Evolutionary conservation across 768 basidiomycete species (phyloP).

Genomic region (Tylopilus felleus): DNA sequence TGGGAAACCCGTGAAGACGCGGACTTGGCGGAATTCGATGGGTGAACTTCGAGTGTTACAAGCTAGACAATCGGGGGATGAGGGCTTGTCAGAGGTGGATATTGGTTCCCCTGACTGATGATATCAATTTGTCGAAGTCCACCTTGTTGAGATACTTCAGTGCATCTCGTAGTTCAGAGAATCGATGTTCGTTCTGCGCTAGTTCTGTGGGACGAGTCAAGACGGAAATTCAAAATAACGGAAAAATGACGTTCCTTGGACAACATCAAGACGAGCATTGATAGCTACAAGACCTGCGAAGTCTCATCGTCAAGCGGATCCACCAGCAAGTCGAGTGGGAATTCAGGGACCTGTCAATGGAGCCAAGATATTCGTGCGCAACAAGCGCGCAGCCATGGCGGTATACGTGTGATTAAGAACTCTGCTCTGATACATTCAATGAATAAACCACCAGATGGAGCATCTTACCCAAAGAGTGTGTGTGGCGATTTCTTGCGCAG

Average conservation of each 20-base stretch:
- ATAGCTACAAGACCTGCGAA: conserved; percentile 45
- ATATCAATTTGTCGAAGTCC: conserved; percentile 87
- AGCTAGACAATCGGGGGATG: conserved; percentile 42
- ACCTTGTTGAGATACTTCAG: conserved; percentile 71
- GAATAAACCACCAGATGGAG: neutral
- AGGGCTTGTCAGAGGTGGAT: neutral
- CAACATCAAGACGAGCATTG: conserved; percentile 80
- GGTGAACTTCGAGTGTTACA: conserved; percentile 57
- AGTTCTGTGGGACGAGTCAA: conserved; percentile 49
- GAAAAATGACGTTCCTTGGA: conserved; percentile 54
- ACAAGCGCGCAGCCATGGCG: conserved; percentile 81
- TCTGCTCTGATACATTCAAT: conserved; percentile 34
- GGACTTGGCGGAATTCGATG: conserved; percentile 51
- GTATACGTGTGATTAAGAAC: conserved; percentile 81
- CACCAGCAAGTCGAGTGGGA: neutral
- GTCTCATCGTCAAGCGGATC: neutral
- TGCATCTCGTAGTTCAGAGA: conserved; percentile 62
- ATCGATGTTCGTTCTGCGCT: conserved; percentile 71
- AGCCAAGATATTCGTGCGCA: conserved; percentile 78
- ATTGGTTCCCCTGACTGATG: conserved; percentile 42
- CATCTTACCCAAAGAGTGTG: conserved; percentile 71
- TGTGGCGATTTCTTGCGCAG: conserved; percentile 61
- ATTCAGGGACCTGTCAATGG: conserved; percentile 63
- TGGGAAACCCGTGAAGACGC: conserved; percentile 70
- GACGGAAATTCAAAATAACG: neutral